Evolutionary conservation across 1,284 basidiomycete species (phyloP).

Genomic region (Malassezia psittaci): DNA sequence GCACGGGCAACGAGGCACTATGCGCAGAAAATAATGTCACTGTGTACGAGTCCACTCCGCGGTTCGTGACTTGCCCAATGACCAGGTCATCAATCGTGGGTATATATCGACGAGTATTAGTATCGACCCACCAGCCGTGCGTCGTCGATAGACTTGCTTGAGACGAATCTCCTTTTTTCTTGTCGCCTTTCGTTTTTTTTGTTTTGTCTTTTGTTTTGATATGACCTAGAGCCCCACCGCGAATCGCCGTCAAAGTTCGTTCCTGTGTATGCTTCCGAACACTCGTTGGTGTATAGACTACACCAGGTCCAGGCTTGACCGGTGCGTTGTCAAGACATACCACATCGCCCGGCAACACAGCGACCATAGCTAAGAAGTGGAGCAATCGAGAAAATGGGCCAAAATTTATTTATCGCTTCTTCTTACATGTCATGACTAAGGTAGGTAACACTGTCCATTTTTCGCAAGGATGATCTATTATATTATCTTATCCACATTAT

Average conservation of each 20-base stretch:
- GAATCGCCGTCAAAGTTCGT: conserved; percentile 22
- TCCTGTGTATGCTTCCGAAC: neutral
- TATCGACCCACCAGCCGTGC: conserved; percentile 31
- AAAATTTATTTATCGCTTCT: too few relatives aligned
- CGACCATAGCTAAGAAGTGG: conserved; percentile 18
- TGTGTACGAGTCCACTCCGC: conserved; percentile 36
- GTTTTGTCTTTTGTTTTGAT: conserved; percentile 9
- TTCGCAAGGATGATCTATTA: neutral
- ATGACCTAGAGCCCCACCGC: conserved; percentile 23
- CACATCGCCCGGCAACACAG: conserved; percentile 33
- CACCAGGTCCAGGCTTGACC: conserved; percentile 28
- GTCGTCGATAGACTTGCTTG: neutral
- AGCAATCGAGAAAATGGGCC: neutral
- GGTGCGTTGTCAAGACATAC: conserved; percentile 15
- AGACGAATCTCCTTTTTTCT: neutral
- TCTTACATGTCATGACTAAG: too few relatives aligned
- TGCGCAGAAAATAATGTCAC: conserved; percentile 33
- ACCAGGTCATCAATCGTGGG: conserved; percentile 31
- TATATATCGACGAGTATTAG: conserved; percentile 23
- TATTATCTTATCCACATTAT: conserved; percentile 20
- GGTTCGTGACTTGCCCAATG: conserved; percentile 37
- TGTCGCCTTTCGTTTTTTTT: neutral
- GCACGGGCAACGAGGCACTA: conserved; percentile 30
- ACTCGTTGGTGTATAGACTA: conserved; percentile 20
- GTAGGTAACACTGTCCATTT: neutral